Percentiles rank a stretch among this genome's conserved stretches.
These are phyloP conservation scores for Candida mesenterica DNA, from an alignment of 1,139 yeast genomes.

Conservation along the genomic window DNA sequence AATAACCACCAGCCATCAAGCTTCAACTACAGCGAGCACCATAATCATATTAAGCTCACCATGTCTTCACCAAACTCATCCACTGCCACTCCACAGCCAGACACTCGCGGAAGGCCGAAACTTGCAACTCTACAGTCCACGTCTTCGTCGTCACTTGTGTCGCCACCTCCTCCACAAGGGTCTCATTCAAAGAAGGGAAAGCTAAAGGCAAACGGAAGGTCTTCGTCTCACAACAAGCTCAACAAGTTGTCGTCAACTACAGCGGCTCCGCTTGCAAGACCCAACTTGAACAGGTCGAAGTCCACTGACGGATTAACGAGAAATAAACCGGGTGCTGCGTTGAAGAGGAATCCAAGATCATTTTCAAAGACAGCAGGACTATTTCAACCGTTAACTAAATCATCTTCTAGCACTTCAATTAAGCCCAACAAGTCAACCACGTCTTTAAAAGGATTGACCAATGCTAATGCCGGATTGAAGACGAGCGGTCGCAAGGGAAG, in stretches of 20 bases:
- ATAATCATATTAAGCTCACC: no score
- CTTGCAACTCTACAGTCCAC: constrained; percentile 5
- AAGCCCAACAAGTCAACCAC: constrained; percentile 33
- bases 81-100: constrained; percentile 5
- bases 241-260: constrained; percentile 24
- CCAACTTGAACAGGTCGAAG: constrained; percentile 39
- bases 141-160: constrained; percentile 3
- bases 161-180: constrained; percentile 4
- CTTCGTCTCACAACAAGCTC: constrained; percentile 35
- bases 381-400: constrained; percentile 39
- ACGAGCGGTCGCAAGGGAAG: constrained; percentile 40
- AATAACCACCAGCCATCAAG: background rate
- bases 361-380: constrained; percentile 36
- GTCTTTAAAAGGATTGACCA: constrained; percentile 34
- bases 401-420: constrained; percentile 27
- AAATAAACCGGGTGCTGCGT: constrained; percentile 19
- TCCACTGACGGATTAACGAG: constrained; percentile 42
- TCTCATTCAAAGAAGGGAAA: constrained; percentile 5
- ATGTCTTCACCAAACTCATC: background rate
- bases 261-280: constrained; percentile 19
- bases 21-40: background rate
- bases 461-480: constrained; percentile 28
- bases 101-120: constrained; percentile 10
- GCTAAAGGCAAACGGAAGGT: constrained; percentile 27
- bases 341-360: constrained; percentile 39